Base-by-base conservation (phyloP, 306 rosid genomes). In the Vachellia pachyceras region DNA sequence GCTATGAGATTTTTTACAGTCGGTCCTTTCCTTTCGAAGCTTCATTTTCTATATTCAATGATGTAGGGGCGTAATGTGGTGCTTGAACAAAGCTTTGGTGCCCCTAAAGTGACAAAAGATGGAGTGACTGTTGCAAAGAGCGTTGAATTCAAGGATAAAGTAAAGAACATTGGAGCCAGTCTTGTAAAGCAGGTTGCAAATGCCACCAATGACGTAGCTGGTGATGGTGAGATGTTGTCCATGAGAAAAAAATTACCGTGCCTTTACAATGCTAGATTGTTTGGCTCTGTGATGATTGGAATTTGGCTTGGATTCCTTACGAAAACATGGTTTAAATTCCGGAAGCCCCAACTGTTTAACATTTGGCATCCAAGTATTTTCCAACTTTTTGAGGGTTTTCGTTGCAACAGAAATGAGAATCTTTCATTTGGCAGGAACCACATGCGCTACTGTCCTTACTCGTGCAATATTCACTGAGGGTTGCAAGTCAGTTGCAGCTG, bases 151-250 rank as follows among this genome's bases (percentile, higher is more conserved):
- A 91, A 95, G 88, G 97, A 93, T 69, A 95, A 88, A 84, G 71
- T 93, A n/a, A 93, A 91, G 87, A 95, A 95, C 67, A 39, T 95
- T 50, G 99, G 99, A 69, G 99, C 99, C 63, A 93, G 97, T 80
- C 93, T 95, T 82, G 99, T 95, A 80, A 95, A 95, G 86, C 98
- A 95, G 91, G 98, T 95, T 78, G 99, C 99, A 10, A 95, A 91
- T 82, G 99, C 99, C 46, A 95, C 96, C 72, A 95, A 95, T 75
- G 98, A 93, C 57, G 87, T 82, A 39, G 99, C 98, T 3, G 99
- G 99, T 78, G 99, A 95, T 86, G 99, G 99, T 95, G 83, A 84
- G 94, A 76, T 73, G 55, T 55, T 40, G 13, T 52, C 8, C 39
- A 25, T 60, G 17, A 11, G 35, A 23, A 3, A 22, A 54, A 23